Base-by-base conservation (phyloP, 495 filamentous ascomycete genomes). In the Podospora australis region DNA sequence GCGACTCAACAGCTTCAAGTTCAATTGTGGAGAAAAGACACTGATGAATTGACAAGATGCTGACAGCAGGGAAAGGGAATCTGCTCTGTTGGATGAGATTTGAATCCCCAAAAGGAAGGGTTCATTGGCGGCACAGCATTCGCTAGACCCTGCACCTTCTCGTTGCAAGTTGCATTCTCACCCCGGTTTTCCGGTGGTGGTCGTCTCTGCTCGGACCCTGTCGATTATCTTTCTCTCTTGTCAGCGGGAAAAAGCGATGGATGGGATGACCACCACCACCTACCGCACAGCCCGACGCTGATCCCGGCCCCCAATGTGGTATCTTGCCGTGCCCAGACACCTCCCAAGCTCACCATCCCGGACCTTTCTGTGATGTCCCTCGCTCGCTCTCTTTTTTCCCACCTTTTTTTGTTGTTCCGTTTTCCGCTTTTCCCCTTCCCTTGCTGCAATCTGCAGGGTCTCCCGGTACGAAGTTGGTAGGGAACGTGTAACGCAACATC, bases 281-380 rank as follows among this genome's bases (percentile, higher is more conserved):
- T 16, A 35, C 30, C 13, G 28, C 28, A 7, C 28, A 30, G 28
- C 28, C 28, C 28, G 28, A 17, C 44, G 50, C 38, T 38, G 44
- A 52, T 47, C 44, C 50, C 50, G 39, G 43, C 2, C 41, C 41
- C 25, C 41, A 21, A n/a, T n/a, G n/a, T n/a, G n/a, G n/a, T n/a
- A n/a, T n/a, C n/a, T n/a, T n/a, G n/a, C n/a, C n/a, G n/a, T n/a
- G n/a, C n/a, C n/a, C n/a, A n/a, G n/a, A n/a, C n/a, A n/a, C n/a
- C n/a, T n/a, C n/a, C n/a, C n/a, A n/a, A n/a, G n/a, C n/a, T n/a
- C n/a, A n/a, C n/a, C n/a, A n/a, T n/a, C n/a, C n/a, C n/a, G n/a
- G n/a, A n/a, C n/a, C 32, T 16, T 36, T 34, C 32, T 36, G 9
- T 34, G 30, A 10, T 7, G 30, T 34, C 11, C 30, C 8, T 34